These are phyloP conservation scores for Nannizziopsis arthrosporioides DNA, from an alignment of 2,329 filamentous ascomycete species.

Conservation along the genomic window DNA sequence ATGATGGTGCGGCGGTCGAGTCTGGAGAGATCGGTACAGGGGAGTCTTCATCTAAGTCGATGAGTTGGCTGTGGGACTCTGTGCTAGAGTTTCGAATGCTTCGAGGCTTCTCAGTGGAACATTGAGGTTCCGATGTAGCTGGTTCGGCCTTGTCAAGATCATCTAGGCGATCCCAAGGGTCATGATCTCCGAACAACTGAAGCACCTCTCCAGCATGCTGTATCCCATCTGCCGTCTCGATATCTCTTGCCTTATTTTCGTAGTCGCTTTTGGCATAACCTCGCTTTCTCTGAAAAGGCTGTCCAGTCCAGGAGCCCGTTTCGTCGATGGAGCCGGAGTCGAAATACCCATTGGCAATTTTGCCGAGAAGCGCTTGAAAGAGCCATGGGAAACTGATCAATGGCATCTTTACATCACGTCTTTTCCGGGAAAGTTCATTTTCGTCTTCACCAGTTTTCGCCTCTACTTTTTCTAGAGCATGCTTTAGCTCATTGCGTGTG, in stretches of 20 bases:
- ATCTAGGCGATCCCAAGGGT: constrained; percentile 10
- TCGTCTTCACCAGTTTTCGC: constrained; percentile 12
- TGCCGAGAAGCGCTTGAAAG: constrained; percentile 60
- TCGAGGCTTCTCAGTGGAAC: not conserved
- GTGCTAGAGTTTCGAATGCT: not conserved
- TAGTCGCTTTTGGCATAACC: not conserved
- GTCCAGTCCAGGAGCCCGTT: constrained; percentile 6
- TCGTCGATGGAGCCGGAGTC: constrained; percentile 16
- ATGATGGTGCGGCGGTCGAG: not conserved
- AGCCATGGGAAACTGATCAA: constrained; percentile 93
- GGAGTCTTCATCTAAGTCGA: constrained; percentile 4
- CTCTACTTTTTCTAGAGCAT: constrained; percentile 44
- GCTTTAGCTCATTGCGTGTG: constrained; percentile 58
- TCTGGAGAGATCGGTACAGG: not conserved
- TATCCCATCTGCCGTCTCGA: constrained; percentile 26
- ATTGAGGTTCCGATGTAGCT: not conserved
- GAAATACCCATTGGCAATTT: constrained; percentile 46
- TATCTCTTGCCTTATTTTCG: constrained; percentile 8
- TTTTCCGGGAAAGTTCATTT: not conserved
- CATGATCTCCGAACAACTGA: constrained; percentile 21
- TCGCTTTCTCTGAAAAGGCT: constrained; percentile 6
- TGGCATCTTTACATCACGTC: constrained; percentile 45
- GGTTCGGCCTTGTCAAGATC: constrained; percentile 7
- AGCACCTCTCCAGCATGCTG: constrained; percentile 28
- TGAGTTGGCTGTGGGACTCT: not conserved